Evolutionary conservation across 441 rosid species (phyloP).

Genomic region (Syzygium syzygioides): DNA sequence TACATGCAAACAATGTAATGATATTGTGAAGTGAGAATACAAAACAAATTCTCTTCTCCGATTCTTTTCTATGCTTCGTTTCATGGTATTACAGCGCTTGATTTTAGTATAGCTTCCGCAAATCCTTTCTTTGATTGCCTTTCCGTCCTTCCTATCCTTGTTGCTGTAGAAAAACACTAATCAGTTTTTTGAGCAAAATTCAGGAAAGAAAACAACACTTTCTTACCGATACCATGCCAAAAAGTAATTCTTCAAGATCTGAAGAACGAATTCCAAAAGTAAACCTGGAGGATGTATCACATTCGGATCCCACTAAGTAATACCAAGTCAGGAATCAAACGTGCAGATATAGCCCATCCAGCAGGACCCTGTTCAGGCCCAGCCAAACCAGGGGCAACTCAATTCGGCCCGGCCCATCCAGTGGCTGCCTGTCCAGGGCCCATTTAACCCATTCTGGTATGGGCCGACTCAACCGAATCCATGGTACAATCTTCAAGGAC

Average conservation of each 20-base stretch:
- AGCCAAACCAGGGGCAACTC: background rate
- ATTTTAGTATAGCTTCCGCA: background rate
- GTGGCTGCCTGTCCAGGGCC: background rate
- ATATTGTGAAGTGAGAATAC: no score
- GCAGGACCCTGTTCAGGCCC: accelerated
- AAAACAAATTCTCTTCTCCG: no score
- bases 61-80: no score
- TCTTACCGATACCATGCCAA: background rate
- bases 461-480: background rate
- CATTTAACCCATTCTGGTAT: background rate
- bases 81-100: background rate
- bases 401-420: background rate
- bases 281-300: background rate
- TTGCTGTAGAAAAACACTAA: background rate
- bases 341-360: background rate
- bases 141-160: background rate
- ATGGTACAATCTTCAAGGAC: background rate
- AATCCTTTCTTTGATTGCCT: background rate
- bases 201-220: background rate
- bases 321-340: background rate
- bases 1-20: no score
- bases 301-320: background rate
- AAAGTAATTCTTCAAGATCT: background rate
- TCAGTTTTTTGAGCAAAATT: background rate
- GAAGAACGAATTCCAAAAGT: background rate